Evolutionary conservation across 2,329 filamentous ascomycete species (phyloP).

Genomic region (Stagonosporopsis vannaccii): DNA sequence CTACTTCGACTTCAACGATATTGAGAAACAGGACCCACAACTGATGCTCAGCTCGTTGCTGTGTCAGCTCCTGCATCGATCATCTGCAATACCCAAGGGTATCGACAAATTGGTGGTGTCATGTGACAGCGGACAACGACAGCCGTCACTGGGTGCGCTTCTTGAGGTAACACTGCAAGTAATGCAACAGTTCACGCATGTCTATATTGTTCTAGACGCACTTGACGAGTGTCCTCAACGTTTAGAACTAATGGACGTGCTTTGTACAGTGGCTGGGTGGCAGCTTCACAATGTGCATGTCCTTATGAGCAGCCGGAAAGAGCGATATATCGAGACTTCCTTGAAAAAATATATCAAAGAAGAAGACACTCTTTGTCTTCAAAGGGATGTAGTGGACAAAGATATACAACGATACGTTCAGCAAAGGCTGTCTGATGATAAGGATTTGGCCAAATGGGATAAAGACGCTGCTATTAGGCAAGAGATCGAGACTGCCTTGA

Average conservation of each 20-base stretch:
- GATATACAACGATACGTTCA: slow-evolving; percentile 40
- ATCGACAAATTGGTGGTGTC: slow-evolving; percentile 39
- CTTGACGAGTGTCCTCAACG: slow-evolving; percentile 39
- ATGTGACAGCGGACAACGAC: slow-evolving; percentile 26
- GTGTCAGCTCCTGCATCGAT: slow-evolving; percentile 42
- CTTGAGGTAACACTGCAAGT: slow-evolving; percentile 30
- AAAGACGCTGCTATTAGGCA: slow-evolving; percentile 32
- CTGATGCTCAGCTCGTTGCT: slow-evolving; percentile 50
- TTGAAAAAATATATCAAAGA: slow-evolving; percentile 22
- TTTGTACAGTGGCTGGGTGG: slow-evolving; percentile 31
- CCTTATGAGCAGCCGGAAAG: slow-evolving; percentile 38
- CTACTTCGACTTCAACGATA: slow-evolving; percentile 50
- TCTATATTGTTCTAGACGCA: slow-evolving; percentile 37
- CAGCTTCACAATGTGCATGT: slow-evolving; percentile 32
- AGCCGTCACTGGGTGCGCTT: slow-evolving; percentile 33
- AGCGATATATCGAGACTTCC: slow-evolving; percentile 37
- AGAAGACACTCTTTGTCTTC: slow-evolving; percentile 27
- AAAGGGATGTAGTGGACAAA: slow-evolving; percentile 34
- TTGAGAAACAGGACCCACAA: slow-evolving; percentile 45
- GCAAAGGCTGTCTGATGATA: slow-evolving; percentile 46
- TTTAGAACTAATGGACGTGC: slow-evolving; percentile 29
- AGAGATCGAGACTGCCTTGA: slow-evolving; percentile 43
- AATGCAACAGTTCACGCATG: slow-evolving; percentile 29
- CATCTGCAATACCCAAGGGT: slow-evolving; percentile 12
- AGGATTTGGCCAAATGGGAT: slow-evolving; percentile 33